Conservation (phyloP, 768 basidiomycete genomes). For the Gymnopilus junonius region DNA sequence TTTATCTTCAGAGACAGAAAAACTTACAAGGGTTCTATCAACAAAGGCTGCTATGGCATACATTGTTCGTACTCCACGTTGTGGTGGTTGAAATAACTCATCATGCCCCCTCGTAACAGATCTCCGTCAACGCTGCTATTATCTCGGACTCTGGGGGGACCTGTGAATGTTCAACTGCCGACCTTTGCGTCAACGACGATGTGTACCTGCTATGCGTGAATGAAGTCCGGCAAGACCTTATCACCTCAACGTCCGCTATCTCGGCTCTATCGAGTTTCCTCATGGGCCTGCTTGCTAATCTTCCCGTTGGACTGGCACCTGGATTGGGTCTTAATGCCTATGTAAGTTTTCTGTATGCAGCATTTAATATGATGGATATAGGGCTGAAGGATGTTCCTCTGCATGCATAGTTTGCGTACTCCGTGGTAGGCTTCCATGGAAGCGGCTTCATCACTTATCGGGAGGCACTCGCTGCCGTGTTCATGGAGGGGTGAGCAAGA, state of each 20-base stretch:
- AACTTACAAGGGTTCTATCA: background rate
- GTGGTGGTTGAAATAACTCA: background rate
- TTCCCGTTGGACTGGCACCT: conserved; percentile 90
- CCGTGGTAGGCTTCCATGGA: conserved; percentile 86
- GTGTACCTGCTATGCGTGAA: conserved; percentile 60
- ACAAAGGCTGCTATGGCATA: conserved; percentile 81
- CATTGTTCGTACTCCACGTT: conserved; percentile 53
- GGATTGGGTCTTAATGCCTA: conserved; percentile 86
- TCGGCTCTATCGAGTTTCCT: conserved; percentile 75
- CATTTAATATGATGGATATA: background rate
- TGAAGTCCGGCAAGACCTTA: conserved; percentile 74
- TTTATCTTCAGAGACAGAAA: conserved; percentile 4
- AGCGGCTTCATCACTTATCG: conserved; percentile 71
- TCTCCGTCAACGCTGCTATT: conserved; percentile 86
- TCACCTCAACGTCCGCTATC: conserved; percentile 82
- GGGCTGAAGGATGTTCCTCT: background rate
- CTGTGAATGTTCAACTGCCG: conserved; percentile 69
- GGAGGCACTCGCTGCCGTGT: conserved; percentile 85
- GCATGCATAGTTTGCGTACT: conserved; percentile 73
- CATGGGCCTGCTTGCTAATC: conserved; percentile 84
- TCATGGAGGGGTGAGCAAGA: conserved; percentile 75
- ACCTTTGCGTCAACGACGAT: conserved; percentile 57
- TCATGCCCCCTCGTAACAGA: conserved; percentile 43
- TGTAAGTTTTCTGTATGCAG: conserved; percentile 42
- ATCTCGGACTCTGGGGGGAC: conserved; percentile 79